Evolutionary conservation across 345 rosid genomes (phyloP).

Genomic region (Aurinia saxatilis): DNA sequence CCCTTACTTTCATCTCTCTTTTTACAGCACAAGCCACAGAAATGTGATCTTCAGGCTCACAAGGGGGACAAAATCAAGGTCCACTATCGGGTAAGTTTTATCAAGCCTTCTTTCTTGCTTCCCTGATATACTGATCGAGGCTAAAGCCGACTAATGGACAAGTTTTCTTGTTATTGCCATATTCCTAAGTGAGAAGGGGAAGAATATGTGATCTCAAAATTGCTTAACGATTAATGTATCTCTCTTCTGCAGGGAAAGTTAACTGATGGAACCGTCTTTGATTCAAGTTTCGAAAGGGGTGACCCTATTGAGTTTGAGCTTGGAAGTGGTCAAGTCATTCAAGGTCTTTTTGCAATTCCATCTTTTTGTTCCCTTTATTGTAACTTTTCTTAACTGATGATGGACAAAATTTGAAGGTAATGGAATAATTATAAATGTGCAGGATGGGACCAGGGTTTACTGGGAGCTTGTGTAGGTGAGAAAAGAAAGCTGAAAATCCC

Average conservation of each 20-base stretch:
- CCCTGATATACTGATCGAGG: background rate
- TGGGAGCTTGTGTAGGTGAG: slow-evolving; percentile 88
- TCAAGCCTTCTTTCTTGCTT: background rate
- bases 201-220: background rate
- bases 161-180: background rate
- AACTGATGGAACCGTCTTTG: slow-evolving; percentile 91
- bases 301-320: slow-evolving; percentile 96
- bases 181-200: background rate
- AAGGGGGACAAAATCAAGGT: slow-evolving; percentile 87
- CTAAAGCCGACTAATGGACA: background rate
- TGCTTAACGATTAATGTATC: background rate
- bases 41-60: slow-evolving; percentile 84
- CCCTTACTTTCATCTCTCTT: background rate
- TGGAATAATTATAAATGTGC: background rate
- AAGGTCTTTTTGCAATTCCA: slow-evolving; percentile 43
- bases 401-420: background rate
- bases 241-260: slow-evolving; percentile 60
- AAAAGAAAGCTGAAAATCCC: slow-evolving; percentile 94
- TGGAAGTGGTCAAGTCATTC: slow-evolving; percentile 92
- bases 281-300: slow-evolving; percentile 95
- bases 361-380: background rate
- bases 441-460: slow-evolving; percentile 98
- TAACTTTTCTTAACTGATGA: background rate
- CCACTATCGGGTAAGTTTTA: slow-evolving; percentile 70
- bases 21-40: slow-evolving; percentile 58